Evolutionary conservation across 2,329 filamentous ascomycete genomes (phyloP).

Genomic region (Biscogniauxia marginata): DNA sequence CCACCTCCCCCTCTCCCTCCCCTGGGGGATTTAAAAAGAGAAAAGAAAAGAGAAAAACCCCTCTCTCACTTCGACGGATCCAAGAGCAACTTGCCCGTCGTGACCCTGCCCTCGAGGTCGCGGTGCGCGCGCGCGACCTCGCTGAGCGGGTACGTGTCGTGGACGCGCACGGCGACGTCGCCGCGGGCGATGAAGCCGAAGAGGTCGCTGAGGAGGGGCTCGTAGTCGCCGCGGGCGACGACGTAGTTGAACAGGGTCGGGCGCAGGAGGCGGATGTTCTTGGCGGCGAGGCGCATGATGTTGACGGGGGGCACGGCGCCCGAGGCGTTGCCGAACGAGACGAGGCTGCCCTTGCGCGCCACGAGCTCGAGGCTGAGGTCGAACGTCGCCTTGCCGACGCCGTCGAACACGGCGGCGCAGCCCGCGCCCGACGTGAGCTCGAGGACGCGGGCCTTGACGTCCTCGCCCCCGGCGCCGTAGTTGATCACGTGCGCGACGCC

Average conservation of each 20-base stretch:
- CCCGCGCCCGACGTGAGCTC: conserved; percentile 72
- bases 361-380: conserved; percentile 73
- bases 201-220: conserved; percentile 68
- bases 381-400: conserved; percentile 82
- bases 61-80: conserved; percentile 28
- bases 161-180: conserved; percentile 70
- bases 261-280: conserved; percentile 76
- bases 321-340: conserved; percentile 78
- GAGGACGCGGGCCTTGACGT: conserved; percentile 57
- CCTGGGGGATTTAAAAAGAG: no score
- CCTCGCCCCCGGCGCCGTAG: conserved; percentile 53
- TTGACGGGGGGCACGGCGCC: conserved; percentile 72
- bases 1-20: not conserved
- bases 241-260: conserved; percentile 73
- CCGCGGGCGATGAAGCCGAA: conserved; percentile 69
- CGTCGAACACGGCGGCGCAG: conserved; percentile 77
- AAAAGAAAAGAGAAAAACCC: no score
- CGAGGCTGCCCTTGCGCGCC: conserved; percentile 72
- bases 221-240: conserved; percentile 66
- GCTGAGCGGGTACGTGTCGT: conserved; percentile 73
- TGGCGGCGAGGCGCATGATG: conserved; percentile 58
- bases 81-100: conserved; percentile 79
- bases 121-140: conserved; percentile 71
- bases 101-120: conserved; percentile 79
- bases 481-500: conserved; percentile 73